These are phyloP conservation scores for Barnettozyma vustinii DNA, from an alignment of 805 yeast species.

Conservation along the genomic window DNA sequence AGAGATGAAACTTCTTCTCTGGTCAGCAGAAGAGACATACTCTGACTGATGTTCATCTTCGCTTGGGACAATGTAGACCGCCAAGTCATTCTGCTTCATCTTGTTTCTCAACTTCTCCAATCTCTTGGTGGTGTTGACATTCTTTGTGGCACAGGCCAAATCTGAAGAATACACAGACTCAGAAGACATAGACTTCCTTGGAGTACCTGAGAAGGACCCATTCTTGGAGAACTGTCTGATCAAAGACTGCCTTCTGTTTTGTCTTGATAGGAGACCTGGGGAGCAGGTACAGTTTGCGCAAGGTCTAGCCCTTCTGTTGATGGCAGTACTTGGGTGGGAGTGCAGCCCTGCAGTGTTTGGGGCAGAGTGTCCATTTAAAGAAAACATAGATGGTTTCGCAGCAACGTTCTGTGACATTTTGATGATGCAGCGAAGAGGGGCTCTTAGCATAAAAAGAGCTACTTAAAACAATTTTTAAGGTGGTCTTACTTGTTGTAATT, in stretches of 20 bases:
- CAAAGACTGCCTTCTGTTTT: conserved; percentile 52
- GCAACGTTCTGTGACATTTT: conserved; percentile 29
- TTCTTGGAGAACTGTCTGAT: conserved; percentile 36
- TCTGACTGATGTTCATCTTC: conserved; percentile 95
- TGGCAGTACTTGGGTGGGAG: conserved; percentile 12
- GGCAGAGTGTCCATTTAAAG: conserved; percentile 27
- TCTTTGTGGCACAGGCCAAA: conserved; percentile 32
- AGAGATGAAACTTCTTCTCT: conserved; percentile 74
- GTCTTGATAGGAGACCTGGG: conserved; percentile 71
- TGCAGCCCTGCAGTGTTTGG: conserved; percentile 8
- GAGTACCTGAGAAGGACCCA: conserved; percentile 12
- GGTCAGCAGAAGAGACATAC: conserved; percentile 77
- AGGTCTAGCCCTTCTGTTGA: conserved; percentile 35
- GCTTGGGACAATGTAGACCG: conserved; percentile 73
- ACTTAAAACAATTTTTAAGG: no score
- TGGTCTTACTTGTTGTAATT: neutral
- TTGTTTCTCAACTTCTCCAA: conserved; percentile 52
- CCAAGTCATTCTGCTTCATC: conserved; percentile 60
- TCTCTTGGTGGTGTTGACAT: conserved; percentile 55
- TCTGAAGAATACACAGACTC: conserved; percentile 35
- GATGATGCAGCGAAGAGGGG: neutral
- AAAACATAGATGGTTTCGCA: conserved; percentile 38
- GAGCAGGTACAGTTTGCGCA: conserved; percentile 81
- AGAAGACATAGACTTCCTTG: conserved; percentile 25
- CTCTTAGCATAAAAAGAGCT: neutral